Evolutionary conservation across 495 filamentous ascomycete genomes (phyloP).

Genomic region (Penicillium subrubescens): DNA sequence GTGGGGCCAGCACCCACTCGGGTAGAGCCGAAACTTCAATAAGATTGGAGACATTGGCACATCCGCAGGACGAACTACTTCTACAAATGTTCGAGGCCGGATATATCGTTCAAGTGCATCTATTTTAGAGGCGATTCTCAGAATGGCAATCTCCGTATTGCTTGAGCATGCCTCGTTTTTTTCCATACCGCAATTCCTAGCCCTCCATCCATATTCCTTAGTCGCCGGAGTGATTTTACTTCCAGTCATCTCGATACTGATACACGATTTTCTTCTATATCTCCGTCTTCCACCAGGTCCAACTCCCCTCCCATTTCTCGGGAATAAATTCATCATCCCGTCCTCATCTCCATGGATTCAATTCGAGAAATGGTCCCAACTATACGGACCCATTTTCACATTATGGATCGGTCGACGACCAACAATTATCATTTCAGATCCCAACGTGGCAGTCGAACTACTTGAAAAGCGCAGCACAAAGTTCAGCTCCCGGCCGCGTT

Average conservation of each 20-base stretch:
- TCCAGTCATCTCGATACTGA: constrained; percentile 3
- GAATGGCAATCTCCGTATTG: not conserved
- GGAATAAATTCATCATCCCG: constrained; percentile 55
- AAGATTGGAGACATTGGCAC: not conserved
- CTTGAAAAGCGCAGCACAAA: constrained; percentile 56
- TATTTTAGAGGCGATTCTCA: not conserved
- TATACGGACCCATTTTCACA: constrained; percentile 61
- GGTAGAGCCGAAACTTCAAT: not conserved
- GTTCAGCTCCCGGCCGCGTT: constrained; percentile 56
- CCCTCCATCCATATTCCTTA: not conserved
- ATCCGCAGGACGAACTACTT: too few species aligned
- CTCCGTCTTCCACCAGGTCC: constrained; percentile 17
- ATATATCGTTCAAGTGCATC: not conserved
- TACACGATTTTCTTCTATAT: constrained; percentile 14
- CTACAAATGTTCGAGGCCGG: not conserved
- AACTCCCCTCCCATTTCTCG: constrained; percentile 33
- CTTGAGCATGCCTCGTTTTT: not conserved
- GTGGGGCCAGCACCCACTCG: constrained; percentile 5
- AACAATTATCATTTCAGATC: constrained; percentile 65
- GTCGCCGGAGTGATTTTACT: not conserved
- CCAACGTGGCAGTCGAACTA: constrained; percentile 59
- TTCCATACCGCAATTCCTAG: not conserved
- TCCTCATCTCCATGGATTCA: constrained; percentile 61
- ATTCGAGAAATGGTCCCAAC: constrained; percentile 56
- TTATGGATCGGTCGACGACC: constrained; percentile 64